Evolutionary conservation across 2,329 filamentous ascomycete genomes (phyloP), one percentile per base, ranked within the genome.

Genomic region (Drechslera avenae): DNA sequence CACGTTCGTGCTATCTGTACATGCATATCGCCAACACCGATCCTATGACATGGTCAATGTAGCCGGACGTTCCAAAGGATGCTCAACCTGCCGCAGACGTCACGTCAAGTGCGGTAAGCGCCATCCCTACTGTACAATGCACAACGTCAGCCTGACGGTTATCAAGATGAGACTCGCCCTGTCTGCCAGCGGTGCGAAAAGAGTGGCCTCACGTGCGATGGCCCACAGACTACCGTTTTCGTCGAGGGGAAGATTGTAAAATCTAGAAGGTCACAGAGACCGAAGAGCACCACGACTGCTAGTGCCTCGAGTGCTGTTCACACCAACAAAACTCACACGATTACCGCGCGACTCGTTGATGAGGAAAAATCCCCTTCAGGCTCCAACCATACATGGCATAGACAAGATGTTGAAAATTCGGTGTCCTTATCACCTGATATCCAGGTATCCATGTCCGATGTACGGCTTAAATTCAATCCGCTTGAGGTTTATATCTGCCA

Each of bases 51-150:
- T 71, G 68, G 68, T 69, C 19, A 70, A 70, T 52, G 50, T 69
- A 19, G 65, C 63, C 3, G 68, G 68, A 23, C 57, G 66, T 35
- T 71, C 68, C 2, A 69, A 64, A 54, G 68, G 66, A 35, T 71
- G 68, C 42, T 63, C 62, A 16, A 62, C 53, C n/a, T 71, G 68
- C 47, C 68, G 67, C 19, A 49, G 52, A 46, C 52, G 66, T 37
- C 66, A 59, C 17, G 46, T 71, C 16, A 70, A 70, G 58, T 71
- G 68, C 40, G 68, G 67, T 70, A 57, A 57, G 66, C 48, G 45
- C 41, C 33, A 16, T 46, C 34, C n/a, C 21, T 5, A 10, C 17
- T 10, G 5, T 8, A 18, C 33, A 28, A 28, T 28, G 26, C 18
- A 39, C 28, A 51, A 39, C 19, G 2, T 17, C 19, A 33, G 33